Base-by-base conservation (phyloP, 768 basidiomycete species). In the Epithele typhae region DNA sequence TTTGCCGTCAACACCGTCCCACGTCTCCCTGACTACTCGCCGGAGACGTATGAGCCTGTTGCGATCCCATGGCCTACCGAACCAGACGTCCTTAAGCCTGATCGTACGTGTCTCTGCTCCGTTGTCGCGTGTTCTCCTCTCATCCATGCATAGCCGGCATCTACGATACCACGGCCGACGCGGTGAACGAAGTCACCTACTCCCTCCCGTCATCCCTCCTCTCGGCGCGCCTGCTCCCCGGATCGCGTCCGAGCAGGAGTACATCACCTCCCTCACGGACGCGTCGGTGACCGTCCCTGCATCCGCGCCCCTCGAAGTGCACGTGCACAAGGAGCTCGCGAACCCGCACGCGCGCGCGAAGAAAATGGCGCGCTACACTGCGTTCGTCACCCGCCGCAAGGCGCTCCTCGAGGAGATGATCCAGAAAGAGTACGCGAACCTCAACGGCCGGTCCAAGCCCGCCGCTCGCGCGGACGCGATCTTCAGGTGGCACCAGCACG, bases 311-410 rank as follows among this genome's bases (percentile, higher is more conserved):
- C 72, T 87, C 49, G 90, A 92, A 60, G 59, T 75, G 19, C 78
- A 79, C 58, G 65, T 92, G 46, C 60, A 68, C 37, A 75, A 76
- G 51, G 90, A 92, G 58, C 77, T 92, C 32, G 74, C 86, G 22
- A 90, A 91, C 63, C 88, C 88, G 21, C 84, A 90, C 59, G 80
- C 85, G 11, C 82, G 87, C 17, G 85, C 88, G 8, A 90, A 87
- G 72, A 90, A 87, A 63, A 82, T 86, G 57, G 70, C 71, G 40
- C 79, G 90, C 52, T 92, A 85, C 84, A 78, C 86, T 62, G 71
- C 69, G 4, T 75, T 73, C 53, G 72, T 75, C 52, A 54, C 61
- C 15, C 68, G 73, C 51, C 74, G 72, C 59, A 69, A 73, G 36
- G 63, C 65, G 17, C 67, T 85, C 44, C 68, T 84, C 38, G 68